Percentiles rank a stretch among this genome's conserved stretches.
phyloP scores from a whole-genome alignment of 1,284 basidiomycete genomes.

The Golubevia sp. region DNA sequence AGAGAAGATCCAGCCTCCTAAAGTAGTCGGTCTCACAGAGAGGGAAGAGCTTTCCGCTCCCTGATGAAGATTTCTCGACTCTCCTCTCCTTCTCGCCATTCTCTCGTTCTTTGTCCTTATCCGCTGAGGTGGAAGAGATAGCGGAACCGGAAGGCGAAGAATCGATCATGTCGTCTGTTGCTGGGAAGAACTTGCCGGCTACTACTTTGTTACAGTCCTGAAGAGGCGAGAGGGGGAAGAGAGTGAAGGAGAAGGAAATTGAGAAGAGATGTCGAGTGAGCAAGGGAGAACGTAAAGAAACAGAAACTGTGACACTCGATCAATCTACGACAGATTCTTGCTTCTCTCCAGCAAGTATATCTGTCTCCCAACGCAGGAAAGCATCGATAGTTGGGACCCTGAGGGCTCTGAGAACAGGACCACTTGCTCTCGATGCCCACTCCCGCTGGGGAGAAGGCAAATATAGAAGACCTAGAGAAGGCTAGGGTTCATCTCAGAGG shows the following conservation, averaged over 20 bases:
- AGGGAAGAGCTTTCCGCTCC: slow-evolving; percentile 42
- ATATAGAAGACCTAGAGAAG: too few species aligned
- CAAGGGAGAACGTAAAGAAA: background rate
- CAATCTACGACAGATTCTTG: too few species aligned
- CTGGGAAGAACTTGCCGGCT: slow-evolving; percentile 96
- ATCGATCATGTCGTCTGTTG: slow-evolving; percentile 69
- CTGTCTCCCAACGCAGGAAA: too few species aligned
- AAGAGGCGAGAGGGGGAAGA: background rate
- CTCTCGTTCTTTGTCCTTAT: background rate
- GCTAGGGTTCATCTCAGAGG: too few species aligned
- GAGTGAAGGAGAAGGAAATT: background rate
- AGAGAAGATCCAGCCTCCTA: slow-evolving; percentile 90
- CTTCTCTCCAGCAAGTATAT: too few species aligned
- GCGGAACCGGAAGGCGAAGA: slow-evolving; percentile 69
- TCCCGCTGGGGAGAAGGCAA: too few species aligned
- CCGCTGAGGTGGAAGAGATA: slow-evolving; percentile 2
- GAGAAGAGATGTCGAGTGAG: background rate
- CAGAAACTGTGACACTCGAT: too few species aligned
- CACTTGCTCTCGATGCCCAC: too few species aligned
- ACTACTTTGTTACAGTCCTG: slow-evolving; percentile 96
- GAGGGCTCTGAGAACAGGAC: too few species aligned
- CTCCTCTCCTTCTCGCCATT: background rate
- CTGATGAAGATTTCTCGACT: slow-evolving; percentile 3
- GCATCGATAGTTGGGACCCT: too few species aligned
- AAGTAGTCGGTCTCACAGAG: slow-evolving; percentile 99